Evolutionary conservation across 1,284 basidiomycete species (phyloP).

Genomic region (Apiotrichum laibachii): DNA sequence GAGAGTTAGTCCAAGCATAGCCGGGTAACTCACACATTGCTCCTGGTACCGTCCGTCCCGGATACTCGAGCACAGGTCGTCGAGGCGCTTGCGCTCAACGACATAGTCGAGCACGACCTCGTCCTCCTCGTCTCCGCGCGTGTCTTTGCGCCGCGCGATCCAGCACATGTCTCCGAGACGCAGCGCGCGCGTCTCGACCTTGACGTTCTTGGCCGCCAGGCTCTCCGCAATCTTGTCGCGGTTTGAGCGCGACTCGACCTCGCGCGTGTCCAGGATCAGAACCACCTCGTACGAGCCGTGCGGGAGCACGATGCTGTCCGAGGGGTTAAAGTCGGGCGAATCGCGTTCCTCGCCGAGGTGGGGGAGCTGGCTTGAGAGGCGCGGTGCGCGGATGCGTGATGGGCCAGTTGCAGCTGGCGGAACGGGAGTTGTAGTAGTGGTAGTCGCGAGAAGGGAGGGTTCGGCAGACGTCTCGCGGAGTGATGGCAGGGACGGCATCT

Average conservation of each 20-base stretch:
- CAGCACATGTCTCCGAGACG: conserved; percentile 59
- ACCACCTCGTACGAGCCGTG: conserved; percentile 56
- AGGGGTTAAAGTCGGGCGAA: conserved; percentile 29
- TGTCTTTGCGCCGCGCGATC: conserved; percentile 54
- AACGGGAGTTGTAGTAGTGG: background rate
- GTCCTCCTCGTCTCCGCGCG: conserved; percentile 42
- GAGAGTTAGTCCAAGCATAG: background rate
- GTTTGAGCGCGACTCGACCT: conserved; percentile 51
- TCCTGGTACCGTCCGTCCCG: conserved; percentile 58
- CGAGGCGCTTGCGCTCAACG: conserved; percentile 58
- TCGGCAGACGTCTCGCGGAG: too few species aligned
- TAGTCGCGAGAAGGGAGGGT: too few species aligned
- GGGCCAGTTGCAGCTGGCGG: background rate
- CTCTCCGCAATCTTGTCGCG: conserved; percentile 48
- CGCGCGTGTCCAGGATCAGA: conserved; percentile 58
- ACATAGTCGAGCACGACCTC: conserved; percentile 59
- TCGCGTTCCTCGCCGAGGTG: conserved; percentile 17
- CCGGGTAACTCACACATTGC: conserved; percentile 54
- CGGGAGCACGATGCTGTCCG: conserved; percentile 51
- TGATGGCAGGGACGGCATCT: too few species aligned
- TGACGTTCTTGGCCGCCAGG: conserved; percentile 48
- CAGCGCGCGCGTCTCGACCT: conserved; percentile 55
- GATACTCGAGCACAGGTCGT: conserved; percentile 57
- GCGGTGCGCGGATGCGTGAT: conserved; percentile 19
- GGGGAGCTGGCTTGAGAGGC: conserved; percentile 36